Base-by-base conservation (phyloP, 2,329 filamentous ascomycete species). In the Xylaria hypoxylon region DNA sequence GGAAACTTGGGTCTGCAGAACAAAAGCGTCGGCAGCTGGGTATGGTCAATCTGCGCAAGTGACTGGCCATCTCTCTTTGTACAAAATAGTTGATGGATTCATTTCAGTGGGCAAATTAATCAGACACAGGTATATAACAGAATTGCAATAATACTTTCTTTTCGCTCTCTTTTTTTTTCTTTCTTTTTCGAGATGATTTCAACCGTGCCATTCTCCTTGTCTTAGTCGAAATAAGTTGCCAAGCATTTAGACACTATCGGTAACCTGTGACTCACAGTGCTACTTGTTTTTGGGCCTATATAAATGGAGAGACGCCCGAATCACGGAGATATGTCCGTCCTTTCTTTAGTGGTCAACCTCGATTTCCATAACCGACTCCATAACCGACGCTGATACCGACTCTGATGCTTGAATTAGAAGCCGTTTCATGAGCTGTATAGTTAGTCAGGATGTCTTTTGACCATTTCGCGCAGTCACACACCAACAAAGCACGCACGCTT, bases 11-110 rank as follows among this genome's bases (percentile, higher is more conserved):
- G 53, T 44, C 19, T 50, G 42, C 55, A 28, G 35, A 51, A 50
- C 33, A 48, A 28, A 58, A 35, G 31, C 13, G 35, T 40, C 6
- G 22, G 26, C 31, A 44, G 50, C 26, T 31, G 3, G 47, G 15
- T 22, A 13, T 35, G 44, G 45, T 53, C 22, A 31, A 6, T 47
- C 5, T n/a, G 5, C 13, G 33, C 35, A 51, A 33, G 26, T 24
- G 56, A 47, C 50, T 42, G 6, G 2, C 33, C 17, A 40, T 59
- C 38, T 44, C 60, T 56, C 59, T 40, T 38, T 68, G 66, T 70
- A 68, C 66, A 64, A 68, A 62, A 64, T 58, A 69, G 67, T 62
- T 69, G 48, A 47, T 42, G 35, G 42, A 13, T 60, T 66, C 38
- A 22, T 58, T 59, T 42, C 22, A 59, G 24, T 62, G 50, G 60